Evolutionary conservation across 2,329 filamentous ascomycete species (phyloP).

Genomic region (Monosporascus sp.): DNA sequence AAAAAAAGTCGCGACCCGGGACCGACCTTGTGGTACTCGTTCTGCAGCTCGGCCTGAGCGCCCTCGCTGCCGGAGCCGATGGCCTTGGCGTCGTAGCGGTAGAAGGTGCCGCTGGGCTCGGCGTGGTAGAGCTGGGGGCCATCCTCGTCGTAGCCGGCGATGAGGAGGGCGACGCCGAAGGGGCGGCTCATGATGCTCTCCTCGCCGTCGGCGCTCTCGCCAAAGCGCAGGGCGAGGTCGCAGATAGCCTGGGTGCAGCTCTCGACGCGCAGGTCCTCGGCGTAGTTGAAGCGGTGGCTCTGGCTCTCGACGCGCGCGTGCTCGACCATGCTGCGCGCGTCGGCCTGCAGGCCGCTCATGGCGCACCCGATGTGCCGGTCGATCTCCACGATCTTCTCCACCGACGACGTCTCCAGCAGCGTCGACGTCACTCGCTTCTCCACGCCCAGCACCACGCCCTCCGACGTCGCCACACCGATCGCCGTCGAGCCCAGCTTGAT

Average conservation of each 20-base stretch:
- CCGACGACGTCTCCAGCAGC: slow-evolving; percentile 92
- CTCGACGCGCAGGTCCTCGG: slow-evolving; percentile 90
- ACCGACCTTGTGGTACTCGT: slow-evolving; percentile 87
- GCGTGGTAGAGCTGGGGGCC: slow-evolving; percentile 96
- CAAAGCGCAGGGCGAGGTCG: slow-evolving; percentile 91
- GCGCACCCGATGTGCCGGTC: slow-evolving; percentile 98
- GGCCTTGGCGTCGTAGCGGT: slow-evolving; percentile 97
- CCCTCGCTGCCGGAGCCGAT: slow-evolving; percentile 97
- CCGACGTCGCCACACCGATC: slow-evolving; percentile 93
- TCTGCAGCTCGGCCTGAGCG: slow-evolving; percentile 95
- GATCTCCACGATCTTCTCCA: slow-evolving; percentile 99
- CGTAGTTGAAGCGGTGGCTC: slow-evolving; percentile 97
- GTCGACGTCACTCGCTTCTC: slow-evolving; percentile 99
- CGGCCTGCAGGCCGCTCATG: slow-evolving; percentile 96
- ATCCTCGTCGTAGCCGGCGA: slow-evolving; percentile 96
- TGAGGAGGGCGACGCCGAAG: slow-evolving; percentile 93
- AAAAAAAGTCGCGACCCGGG: neutral
- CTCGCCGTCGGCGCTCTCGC: slow-evolving; percentile 94
- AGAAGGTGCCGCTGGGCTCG: slow-evolving; percentile 96
- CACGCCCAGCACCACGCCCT: slow-evolving; percentile 93
- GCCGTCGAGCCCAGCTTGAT: slow-evolving; percentile 99
- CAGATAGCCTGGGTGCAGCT: slow-evolving; percentile 99
- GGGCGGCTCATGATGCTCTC: slow-evolving; percentile 98
- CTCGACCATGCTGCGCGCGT: slow-evolving; percentile 96
- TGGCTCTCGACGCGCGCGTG: slow-evolving; percentile 97